Base-by-base conservation (phyloP, 352 stramenopile species). In the Thalassiosira oceanica region DNA sequence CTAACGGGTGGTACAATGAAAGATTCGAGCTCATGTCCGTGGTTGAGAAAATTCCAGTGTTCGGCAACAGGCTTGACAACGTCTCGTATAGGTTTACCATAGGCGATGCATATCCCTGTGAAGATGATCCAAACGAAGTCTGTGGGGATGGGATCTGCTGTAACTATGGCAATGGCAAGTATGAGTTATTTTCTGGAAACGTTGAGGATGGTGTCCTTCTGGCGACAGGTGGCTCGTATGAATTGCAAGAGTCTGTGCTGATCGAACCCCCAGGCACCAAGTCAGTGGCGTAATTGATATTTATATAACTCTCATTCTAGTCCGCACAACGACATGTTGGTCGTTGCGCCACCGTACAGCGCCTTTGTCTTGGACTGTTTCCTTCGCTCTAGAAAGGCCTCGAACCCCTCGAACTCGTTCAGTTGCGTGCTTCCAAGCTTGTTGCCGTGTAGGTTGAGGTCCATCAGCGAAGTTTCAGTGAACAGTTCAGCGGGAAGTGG, bases 401-500 rank as follows among this genome's bases (percentile, higher is more conserved):
- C 52, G 39, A 84, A 88, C 36, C 84, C 84, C 13, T 80, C 74
- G 70, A 91, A 88, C 23, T 76, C 37, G 70, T 89, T 91, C 7
- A 91, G 46, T 57, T 86, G 56, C 23, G 74, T 88, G 50, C 48
- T 80, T 6, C 75, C 83, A 70, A 91, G 73, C 27, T 61, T 56
- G 74, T 90, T 90, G 6, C 81, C 81, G 66, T 86, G 71, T 10
- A 91, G 52, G 69, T 87, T 91, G 50, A 91, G 66, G 71, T 91
- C 80, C 56, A 88, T 91, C 26, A 91, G 23, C 3, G 69, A 49
- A 18, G 84, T 89, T 49, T 87, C 42, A 8, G 24, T 43, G 58
- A 89, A 89, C 0, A 91, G 33, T 36, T 63, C 61, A 54, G 58
- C 33, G 15, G 84, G 80, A 20, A 91, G 54, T 6, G 80, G 73